Conservation (phyloP, 805 yeast species). For the Candida multigemmis region DNA sequence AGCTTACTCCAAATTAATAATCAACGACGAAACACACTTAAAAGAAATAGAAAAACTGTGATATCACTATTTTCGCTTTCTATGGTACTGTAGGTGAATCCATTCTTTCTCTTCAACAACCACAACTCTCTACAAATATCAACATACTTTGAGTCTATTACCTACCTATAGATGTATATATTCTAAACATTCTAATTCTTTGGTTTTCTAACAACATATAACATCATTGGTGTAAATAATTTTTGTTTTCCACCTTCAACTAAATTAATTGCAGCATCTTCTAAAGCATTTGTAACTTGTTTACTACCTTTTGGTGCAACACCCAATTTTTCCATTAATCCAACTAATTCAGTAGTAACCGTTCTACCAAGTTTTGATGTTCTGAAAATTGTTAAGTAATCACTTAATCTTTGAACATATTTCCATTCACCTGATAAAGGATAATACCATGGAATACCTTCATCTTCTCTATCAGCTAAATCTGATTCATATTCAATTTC, state of each 20-base stretch:
- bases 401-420: constrained; percentile 71
- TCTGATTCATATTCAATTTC: constrained; percentile 69
- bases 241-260: constrained; percentile 88
- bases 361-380: constrained; percentile 82
- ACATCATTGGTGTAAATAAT: constrained; percentile 96
- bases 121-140: too few relatives aligned
- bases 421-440: constrained; percentile 94
- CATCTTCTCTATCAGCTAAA: constrained; percentile 74
- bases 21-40: too few relatives aligned
- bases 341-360: constrained; percentile 72
- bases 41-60: too few relatives aligned
- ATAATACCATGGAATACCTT: constrained; percentile 95
- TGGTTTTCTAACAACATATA: constrained; percentile 85
- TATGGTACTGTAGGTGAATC: too few relatives aligned
- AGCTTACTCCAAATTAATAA: too few relatives aligned
- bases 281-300: constrained; percentile 86
- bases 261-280: constrained; percentile 93
- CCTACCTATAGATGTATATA: too few relatives aligned
- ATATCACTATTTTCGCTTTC: too few relatives aligned
- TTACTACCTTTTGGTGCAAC: constrained; percentile 86
- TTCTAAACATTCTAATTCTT: constrained; percentile 8
- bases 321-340: constrained; percentile 75
- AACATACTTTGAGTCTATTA: too few relatives aligned
- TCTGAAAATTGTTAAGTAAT: constrained; percentile 78
- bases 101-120: too few relatives aligned